Base-by-base conservation (phyloP, 2,329 filamentous ascomycete genomes). In the Aspergillus alliaceus region DNA sequence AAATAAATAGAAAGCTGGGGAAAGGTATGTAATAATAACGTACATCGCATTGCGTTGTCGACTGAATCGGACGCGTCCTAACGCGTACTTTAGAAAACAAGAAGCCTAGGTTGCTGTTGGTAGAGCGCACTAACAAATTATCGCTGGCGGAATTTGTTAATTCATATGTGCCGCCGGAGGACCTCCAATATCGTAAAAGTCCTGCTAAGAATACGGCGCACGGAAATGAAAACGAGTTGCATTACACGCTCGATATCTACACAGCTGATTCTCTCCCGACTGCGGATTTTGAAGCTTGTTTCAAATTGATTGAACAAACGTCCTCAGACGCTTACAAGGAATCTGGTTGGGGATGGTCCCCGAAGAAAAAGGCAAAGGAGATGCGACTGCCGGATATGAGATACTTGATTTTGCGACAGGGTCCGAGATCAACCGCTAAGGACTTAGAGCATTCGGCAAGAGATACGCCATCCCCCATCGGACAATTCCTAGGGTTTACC, bases 361-460 rank as follows among this genome's bases (percentile, higher is more conserved):
- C 77, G 0, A 63, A 66, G 2, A 77, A 78, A 34, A 88, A 87
- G 71, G 69, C 70, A 29, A 74, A 74, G 34, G 85, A 88, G 72
- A 87, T 88, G 85, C 70, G 70, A 35, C 72, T 86, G 25, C 72
- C 74, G 0, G 80, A 84, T 55, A 85, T 88, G 84, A 77, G 80
- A 44, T 88, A 84, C 64, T 65, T 87, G 5, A 69, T 87, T 32
- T 63, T 84, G 25, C 70, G 75, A 42, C 61, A 59, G n/a, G 53
- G 31, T 25, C 29, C 37, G 24, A 48, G 29, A 22, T 11, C 11
- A n/a, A 22, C 7, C 2, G 29, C 18, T 22, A 42, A 11, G 42
- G 58, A n/a, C 46, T 51, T 4, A 29, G 24, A n/a, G 1, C 15
- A 11, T 18, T 22, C 24, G 37, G 47, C 9, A 27, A 25, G 6